Evolutionary conservation across 345 rosid species (phyloP).

Genomic region (Hypericum perforatum): DNA sequence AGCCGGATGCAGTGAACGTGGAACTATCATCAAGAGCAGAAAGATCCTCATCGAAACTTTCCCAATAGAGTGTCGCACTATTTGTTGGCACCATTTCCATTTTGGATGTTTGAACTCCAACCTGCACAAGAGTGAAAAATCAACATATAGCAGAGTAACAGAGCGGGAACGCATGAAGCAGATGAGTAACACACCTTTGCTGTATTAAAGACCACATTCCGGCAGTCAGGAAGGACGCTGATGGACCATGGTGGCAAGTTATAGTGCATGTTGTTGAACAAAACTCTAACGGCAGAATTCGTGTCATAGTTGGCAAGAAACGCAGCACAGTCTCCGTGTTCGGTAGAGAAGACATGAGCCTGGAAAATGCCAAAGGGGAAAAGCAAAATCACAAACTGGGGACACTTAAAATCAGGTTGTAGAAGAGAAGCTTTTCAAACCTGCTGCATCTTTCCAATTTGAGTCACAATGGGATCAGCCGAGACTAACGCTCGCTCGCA

Average conservation of each 20-base stretch:
- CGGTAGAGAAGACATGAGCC: slow-evolving; percentile 76
- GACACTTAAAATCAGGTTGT: not conserved
- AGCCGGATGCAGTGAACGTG: slow-evolving; percentile 17
- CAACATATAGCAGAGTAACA: not conserved
- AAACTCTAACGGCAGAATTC: slow-evolving; percentile 62
- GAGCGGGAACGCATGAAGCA: not conserved
- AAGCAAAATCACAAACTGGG: not conserved
- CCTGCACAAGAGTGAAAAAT: slow-evolving; percentile 29
- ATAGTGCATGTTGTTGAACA: slow-evolving; percentile 93
- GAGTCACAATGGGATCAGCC: slow-evolving; percentile 71
- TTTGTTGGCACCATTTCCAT: slow-evolving; percentile 80
- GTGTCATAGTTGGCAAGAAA: slow-evolving; percentile 91
- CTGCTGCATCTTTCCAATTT: slow-evolving; percentile 80
- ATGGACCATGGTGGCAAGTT: slow-evolving; percentile 99
- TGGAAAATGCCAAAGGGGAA: slow-evolving; percentile 18
- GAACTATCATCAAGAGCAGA: slow-evolving; percentile 17
- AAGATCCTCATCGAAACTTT: slow-evolving; percentile 57
- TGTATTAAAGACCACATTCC: slow-evolving; percentile 89
- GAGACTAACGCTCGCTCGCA: slow-evolving; percentile 77
- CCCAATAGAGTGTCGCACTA: slow-evolving; percentile 56
- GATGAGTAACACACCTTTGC: slow-evolving; percentile 56
- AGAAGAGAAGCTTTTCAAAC: slow-evolving; percentile 19
- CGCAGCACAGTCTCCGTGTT: slow-evolving; percentile 86
- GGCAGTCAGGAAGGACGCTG: slow-evolving; percentile 96
- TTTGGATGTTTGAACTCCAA: slow-evolving; percentile 89